These are phyloP conservation scores for Saitoella complicata DNA, from an alignment of 805 yeast genomes.

Conservation along the genomic window DNA sequence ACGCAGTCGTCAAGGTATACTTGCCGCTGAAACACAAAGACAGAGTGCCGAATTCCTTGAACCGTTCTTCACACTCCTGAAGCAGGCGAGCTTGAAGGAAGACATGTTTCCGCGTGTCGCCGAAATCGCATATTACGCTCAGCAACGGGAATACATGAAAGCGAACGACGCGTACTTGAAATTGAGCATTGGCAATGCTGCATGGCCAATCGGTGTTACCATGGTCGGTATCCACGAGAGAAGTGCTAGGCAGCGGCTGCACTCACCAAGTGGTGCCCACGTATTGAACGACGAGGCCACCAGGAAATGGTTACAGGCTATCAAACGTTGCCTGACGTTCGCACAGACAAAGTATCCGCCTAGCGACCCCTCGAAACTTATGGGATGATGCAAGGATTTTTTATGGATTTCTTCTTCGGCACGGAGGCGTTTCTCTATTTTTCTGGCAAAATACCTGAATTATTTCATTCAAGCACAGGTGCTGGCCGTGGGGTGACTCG, in stretches of 20 bases:
- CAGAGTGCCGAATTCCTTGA: conserved; percentile 21
- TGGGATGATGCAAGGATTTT: neutral
- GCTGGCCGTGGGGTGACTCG: no score
- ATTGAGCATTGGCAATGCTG: conserved; percentile 70
- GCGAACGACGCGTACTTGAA: conserved; percentile 60
- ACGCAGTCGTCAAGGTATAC: neutral
- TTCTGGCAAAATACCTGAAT: no score
- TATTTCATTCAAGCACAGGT: no score
- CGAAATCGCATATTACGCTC: conserved; percentile 46
- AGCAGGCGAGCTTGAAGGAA: conserved; percentile 25
- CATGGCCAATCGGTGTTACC: conserved; percentile 83
- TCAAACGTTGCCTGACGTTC: neutral
- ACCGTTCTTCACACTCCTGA: conserved; percentile 38
- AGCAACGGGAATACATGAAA: conserved; percentile 30
- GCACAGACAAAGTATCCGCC: neutral
- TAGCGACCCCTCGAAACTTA: neutral
- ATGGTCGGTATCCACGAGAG: conserved; percentile 69
- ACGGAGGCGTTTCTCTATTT: no score
- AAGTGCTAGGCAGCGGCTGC: conserved; percentile 42
- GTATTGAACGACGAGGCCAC: conserved; percentile 67
- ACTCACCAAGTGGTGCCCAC: conserved; percentile 31
- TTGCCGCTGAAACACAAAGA: conserved; percentile 9
- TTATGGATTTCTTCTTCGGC: no score
- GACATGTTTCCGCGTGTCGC: conserved; percentile 38
- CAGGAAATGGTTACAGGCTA: conserved; percentile 19